Evolutionary conservation across 257 asterid species (phyloP).

Genomic region (Salvia splendens): DNA sequence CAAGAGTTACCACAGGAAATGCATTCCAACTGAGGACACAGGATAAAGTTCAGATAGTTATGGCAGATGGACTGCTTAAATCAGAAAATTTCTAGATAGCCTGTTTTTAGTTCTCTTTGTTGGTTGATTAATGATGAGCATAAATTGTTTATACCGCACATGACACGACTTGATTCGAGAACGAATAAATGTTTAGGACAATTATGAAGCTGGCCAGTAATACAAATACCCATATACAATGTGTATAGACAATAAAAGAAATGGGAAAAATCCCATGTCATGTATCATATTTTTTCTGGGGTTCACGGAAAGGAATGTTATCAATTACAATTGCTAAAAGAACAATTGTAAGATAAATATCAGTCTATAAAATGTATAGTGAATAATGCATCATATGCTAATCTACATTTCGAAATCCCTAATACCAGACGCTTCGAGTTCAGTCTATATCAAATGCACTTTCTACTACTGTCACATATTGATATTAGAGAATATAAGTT

Average conservation of each 20-base stretch:
- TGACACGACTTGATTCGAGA: not conserved
- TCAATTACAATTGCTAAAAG: not conserved
- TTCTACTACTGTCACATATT: not conserved
- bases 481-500: not conserved
- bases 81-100: not conserved
- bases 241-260: not conserved
- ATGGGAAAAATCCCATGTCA: not conserved
- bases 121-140: not conserved
- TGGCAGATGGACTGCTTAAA: not conserved
- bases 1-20: constrained; percentile 69
- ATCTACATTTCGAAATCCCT: constrained; percentile 5
- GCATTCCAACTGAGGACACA: constrained; percentile 69
- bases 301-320: not conserved
- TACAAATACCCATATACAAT: not conserved
- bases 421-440: not conserved
- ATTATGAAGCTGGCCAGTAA: not conserved
- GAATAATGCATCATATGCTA: not conserved
- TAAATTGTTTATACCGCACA: not conserved
- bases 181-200: not conserved
- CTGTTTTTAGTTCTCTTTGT: not conserved
- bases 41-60: constrained; percentile 13
- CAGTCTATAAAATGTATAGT: not conserved
- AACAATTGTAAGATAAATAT: not conserved
- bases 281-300: not conserved
- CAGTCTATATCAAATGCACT: not conserved